Conservation (phyloP, 2,329 filamentous ascomycete genomes). For the Paraphaeosphaeria minitans region DNA sequence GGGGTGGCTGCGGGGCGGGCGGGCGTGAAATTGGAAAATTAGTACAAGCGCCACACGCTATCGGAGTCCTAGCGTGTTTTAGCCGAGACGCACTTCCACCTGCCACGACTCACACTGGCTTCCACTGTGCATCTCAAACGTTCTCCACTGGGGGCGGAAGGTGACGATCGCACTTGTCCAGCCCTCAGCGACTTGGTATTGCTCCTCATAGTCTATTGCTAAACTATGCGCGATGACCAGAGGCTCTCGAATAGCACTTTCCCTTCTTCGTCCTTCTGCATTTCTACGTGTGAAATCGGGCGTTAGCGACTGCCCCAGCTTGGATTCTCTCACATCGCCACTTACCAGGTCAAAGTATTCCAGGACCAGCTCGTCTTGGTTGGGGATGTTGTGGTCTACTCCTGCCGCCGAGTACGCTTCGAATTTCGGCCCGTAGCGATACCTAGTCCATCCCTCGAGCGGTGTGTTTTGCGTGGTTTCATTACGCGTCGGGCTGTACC, state of each 20-base stretch:
- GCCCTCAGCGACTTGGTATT: not conserved
- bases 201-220: not conserved
- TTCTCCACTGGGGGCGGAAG: not conserved
- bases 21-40: not conserved
- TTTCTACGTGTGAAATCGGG: not conserved
- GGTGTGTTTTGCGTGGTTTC: slow-evolving; percentile 33
- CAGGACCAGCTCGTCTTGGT: slow-evolving; percentile 37
- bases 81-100: slow-evolving; percentile 2
- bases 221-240: not conserved
- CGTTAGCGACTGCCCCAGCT: not conserved
- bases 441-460: slow-evolving; percentile 37
- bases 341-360: slow-evolving; percentile 37
- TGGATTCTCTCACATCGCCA: slow-evolving; percentile 22
- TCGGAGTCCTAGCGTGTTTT: not conserved
- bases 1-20: not conserved
- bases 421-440: slow-evolving; percentile 35
- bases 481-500: slow-evolving; percentile 27
- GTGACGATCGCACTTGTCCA: not conserved
- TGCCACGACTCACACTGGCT: not conserved
- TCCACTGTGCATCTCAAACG: not conserved
- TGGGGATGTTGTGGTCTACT: slow-evolving; percentile 40
- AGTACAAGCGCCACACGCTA: not conserved
- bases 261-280: slow-evolving; percentile 7
- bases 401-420: slow-evolving; percentile 40
- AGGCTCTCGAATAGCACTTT: slow-evolving; percentile 10